Evolutionary conservation across 2,329 filamentous ascomycete genomes (phyloP).

Genomic region (Macroventuria anomochaeta): DNA sequence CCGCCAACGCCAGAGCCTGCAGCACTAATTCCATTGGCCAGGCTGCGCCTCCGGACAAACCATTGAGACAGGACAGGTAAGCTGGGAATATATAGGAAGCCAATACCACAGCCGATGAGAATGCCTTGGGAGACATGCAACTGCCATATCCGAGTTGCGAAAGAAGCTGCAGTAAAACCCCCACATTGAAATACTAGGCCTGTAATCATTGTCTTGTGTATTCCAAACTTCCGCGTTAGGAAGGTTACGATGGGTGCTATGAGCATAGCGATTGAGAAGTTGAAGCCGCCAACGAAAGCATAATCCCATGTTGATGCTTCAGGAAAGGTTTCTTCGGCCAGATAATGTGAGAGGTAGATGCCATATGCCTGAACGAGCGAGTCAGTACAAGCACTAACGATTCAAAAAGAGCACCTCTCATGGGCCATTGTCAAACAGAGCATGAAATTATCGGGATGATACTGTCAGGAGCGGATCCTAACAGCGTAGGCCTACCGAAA

Average conservation of each 20-base stretch:
- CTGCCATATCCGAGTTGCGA: slow-evolving; percentile 49
- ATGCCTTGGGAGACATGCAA: slow-evolving; percentile 52
- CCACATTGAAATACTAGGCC: slow-evolving; percentile 45
- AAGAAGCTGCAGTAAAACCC: slow-evolving; percentile 49
- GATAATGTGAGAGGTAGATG: slow-evolving; percentile 54
- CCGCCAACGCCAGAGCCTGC: slow-evolving; percentile 53
- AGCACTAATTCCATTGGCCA: slow-evolving; percentile 52
- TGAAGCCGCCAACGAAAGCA: slow-evolving; percentile 51
- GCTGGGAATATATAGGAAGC: slow-evolving; percentile 50
- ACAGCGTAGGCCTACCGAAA: slow-evolving; percentile 19
- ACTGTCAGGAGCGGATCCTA: no score
- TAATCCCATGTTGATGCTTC: slow-evolving; percentile 47
- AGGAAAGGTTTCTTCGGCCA: slow-evolving; percentile 44
- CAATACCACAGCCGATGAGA: slow-evolving; percentile 50
- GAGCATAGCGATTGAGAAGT: slow-evolving; percentile 46
- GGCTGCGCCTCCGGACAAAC: slow-evolving; percentile 49
- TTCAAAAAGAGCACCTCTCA: no score
- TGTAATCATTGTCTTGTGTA: slow-evolving; percentile 35
- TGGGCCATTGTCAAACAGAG: no score
- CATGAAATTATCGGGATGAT: neutral
- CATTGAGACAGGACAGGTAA: slow-evolving; percentile 51
- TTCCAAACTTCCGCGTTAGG: slow-evolving; percentile 35
- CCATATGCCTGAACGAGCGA: slow-evolving; percentile 40
- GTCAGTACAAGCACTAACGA: slow-evolving; percentile 12
- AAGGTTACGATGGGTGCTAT: slow-evolving; percentile 44